These are phyloP conservation scores for Paramarasmius palmivorus DNA, from an alignment of 1,284 basidiomycete genomes.

Conservation along the genomic window DNA sequence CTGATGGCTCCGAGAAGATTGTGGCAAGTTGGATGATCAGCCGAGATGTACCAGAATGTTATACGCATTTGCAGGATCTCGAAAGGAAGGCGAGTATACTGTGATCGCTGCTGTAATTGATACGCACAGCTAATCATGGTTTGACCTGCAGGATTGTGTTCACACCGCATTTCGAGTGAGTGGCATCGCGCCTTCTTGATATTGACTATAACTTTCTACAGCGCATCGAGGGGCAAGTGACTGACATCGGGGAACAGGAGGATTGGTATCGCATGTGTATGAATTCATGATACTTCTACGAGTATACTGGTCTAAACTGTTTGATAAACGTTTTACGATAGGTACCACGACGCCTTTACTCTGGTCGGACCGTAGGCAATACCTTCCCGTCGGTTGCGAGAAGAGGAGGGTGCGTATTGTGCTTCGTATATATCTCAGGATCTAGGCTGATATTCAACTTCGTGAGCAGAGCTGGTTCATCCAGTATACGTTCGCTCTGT, in stretches of 20 bases:
- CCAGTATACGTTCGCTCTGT: no score
- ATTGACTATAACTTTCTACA: not conserved
- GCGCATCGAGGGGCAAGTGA: not conserved
- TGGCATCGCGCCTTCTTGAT: not conserved
- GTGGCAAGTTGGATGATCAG: not conserved
- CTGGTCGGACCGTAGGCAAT: not conserved
- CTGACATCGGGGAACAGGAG: not conserved
- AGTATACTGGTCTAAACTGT: not conserved
- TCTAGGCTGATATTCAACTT: no score
- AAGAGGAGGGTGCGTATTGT: not conserved
- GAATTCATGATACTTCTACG: not conserved
- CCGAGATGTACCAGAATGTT: not conserved
- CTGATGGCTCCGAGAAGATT: not conserved
- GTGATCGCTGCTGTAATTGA: not conserved
- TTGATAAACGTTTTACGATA: no score
- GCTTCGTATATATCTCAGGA: no score
- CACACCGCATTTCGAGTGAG: not conserved
- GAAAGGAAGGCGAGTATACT: not conserved
- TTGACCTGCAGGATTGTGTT: not conserved
- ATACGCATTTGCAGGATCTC: not conserved
- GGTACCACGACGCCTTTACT: not conserved
- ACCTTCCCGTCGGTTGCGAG: not conserved
- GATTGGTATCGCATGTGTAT: slow-evolving; percentile 3
- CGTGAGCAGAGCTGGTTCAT: no score
- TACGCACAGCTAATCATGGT: no score